A percentile compares a stretch with the other conserved stretches of the same genome.
phyloP scores from a whole-genome alignment of 164 flowering plant genomes.

The Vitis rupestris region DNA sequence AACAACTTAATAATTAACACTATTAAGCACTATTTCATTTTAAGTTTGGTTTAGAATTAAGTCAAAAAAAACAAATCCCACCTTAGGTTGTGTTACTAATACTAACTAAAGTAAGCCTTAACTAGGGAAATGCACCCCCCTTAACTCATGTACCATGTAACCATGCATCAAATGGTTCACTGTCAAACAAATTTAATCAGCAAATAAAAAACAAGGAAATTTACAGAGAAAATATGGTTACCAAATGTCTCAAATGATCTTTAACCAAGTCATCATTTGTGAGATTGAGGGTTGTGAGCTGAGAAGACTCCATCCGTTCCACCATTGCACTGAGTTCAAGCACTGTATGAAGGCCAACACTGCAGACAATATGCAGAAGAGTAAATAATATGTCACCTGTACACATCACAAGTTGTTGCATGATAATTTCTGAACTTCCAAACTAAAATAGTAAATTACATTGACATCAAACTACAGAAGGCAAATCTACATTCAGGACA shows the following conservation, averaged over 20 bases:
- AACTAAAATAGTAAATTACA: not conserved
- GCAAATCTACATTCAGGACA: not conserved
- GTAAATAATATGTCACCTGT: not conserved
- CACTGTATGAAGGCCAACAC: slow-evolving; percentile 87
- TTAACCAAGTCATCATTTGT: slow-evolving; percentile 86
- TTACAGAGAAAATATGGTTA: slow-evolving; percentile 24
- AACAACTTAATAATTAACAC: no score
- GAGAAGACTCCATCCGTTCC: slow-evolving; percentile 67
- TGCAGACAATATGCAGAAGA: slow-evolving; percentile 31
- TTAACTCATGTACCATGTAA: not conserved
- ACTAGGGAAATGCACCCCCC: no score
- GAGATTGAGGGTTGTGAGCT: slow-evolving; percentile 65
- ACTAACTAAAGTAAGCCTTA: no score
- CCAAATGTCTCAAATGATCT: slow-evolving; percentile 94
- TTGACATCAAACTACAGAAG: not conserved
- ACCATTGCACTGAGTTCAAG: slow-evolving; percentile 69
- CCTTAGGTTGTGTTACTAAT: no score
- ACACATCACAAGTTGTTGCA: not conserved
- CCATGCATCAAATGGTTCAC: not conserved
- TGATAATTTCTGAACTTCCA: not conserved
- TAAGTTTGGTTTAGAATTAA: no score
- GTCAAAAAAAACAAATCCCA: no score
- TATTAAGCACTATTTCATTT: no score
- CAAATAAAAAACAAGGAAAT: not conserved
- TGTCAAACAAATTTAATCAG: not conserved